These are phyloP conservation scores for Xylariales sp. DNA, from an alignment of 2,329 filamentous ascomycete genomes.

Conservation along the genomic window DNA sequence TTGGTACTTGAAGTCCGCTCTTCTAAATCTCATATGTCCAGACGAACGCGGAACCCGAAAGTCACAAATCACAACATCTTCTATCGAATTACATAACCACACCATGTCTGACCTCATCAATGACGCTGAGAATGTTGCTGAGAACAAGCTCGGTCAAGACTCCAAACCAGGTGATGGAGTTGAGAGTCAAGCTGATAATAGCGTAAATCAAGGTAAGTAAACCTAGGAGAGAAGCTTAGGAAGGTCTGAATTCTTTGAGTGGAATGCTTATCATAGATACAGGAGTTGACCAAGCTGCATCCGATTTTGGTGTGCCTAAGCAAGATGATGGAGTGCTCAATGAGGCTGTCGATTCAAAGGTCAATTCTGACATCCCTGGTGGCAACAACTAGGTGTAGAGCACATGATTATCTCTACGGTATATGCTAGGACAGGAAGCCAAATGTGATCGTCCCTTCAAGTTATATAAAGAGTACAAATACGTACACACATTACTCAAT, in stretches of 20 bases:
- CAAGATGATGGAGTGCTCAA: background rate
- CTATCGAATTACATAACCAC: background rate
- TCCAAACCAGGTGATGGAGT: background rate
- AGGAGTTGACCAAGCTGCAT: background rate
- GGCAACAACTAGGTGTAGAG: background rate
- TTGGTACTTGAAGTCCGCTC: no score
- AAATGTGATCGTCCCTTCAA: no score
- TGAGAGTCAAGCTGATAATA: background rate
- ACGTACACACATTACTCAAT: no score
- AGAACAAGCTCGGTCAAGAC: background rate
- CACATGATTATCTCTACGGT: no score
- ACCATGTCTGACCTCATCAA: background rate
- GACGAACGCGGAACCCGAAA: no score
- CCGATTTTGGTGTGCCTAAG: background rate
- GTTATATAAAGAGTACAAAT: no score
- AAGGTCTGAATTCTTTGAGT: background rate
- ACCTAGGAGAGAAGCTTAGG: background rate
- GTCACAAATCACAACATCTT: background rate
- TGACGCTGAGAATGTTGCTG: background rate
- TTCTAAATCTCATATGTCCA: no score
- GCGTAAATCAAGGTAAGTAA: background rate
- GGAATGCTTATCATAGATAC: background rate
- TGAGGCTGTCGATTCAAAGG: background rate
- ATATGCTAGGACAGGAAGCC: no score
- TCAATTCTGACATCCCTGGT: background rate